Base-by-base conservation (phyloP, 371 early-diverging fungal species). In the Syncephalastrum contaminatum region DNA sequence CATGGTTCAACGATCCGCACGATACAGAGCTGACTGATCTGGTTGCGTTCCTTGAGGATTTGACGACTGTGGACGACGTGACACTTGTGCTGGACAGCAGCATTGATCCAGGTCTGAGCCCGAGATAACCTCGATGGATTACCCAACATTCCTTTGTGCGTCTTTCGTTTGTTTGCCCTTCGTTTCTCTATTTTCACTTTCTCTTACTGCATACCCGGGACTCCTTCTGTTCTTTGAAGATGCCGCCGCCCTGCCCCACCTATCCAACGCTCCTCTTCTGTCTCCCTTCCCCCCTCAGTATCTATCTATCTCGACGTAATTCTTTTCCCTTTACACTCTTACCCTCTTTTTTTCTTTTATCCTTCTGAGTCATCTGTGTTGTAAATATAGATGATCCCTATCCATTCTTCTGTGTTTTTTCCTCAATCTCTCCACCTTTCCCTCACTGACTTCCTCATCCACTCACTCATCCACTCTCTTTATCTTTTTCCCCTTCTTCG, bases 1-100 rank as follows among this genome's bases (percentile, higher is more conserved):
- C 88, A 22, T 98, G 98, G 98, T 94, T 96, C 67, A 92, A 92
- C 63, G 97, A 98, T 68, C 90, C 89, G n/a, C 92, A 93, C 67
- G 98, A 97, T 68, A 90, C 93, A 36, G 97, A 96, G 77, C 80
- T 98, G 57, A 75, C 88, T 60, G 97, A 98, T 60, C 76, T 98
- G 52, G 87, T 95, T 39, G 93, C 94, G 18, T 96, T 97, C 77
- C 76, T 98, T 59, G 89, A 90, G 63, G 97, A 95, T 55, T 72
- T 98, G 59, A 87, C 88, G 18, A 66, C 69, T 21, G 96, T 95
- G 13, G 92, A 92, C 56, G 87, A 98, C 69, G 96, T 97, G 52
- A 89, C 86, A 47, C 72, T 83, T 18, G 90, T 96, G 27, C 73
- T 96, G 67, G 88, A 88, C 60, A 75, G 58, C 40, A 53, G 22